These are phyloP conservation scores for Chenopodium suecicum DNA, from an alignment of 148 eudicot species.

Conservation along the genomic window DNA sequence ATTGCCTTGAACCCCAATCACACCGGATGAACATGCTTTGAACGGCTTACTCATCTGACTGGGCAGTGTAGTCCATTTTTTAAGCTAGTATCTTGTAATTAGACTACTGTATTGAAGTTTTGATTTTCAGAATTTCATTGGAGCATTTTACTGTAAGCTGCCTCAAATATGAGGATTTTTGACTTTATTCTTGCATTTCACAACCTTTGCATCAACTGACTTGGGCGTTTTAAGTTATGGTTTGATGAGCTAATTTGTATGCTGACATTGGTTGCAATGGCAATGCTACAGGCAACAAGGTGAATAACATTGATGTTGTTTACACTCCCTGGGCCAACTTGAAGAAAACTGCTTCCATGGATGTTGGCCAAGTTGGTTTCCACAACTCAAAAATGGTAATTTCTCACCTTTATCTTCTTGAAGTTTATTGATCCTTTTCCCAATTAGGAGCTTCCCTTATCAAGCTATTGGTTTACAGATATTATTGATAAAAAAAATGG, in stretches of 20 bases:
- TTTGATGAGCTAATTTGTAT: neutral
- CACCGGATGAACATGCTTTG: no score
- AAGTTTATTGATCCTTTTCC: neutral
- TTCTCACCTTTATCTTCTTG: constrained; percentile 17
- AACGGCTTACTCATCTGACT: neutral
- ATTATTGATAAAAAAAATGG: neutral
- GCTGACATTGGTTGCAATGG: constrained; percentile 20
- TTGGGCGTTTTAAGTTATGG: neutral
- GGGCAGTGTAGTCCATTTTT: neutral
- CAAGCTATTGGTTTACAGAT: neutral
- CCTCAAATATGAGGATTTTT: constrained; percentile 2
- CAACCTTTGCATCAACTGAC: neutral
- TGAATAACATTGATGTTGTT: constrained; percentile 92
- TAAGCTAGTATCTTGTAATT: no score
- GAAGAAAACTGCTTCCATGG: constrained; percentile 98
- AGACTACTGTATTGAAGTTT: no score
- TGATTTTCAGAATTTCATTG: neutral
- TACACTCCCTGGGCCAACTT: constrained; percentile 95
- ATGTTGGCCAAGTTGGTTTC: constrained; percentile 98
- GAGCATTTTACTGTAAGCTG: neutral
- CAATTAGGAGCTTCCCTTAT: neutral
- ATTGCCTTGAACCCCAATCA: no score
- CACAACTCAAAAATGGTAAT: constrained; percentile 74
- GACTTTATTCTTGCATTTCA: neutral
- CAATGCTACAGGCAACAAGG: constrained; percentile 77